Base-by-base conservation (phyloP, 2,329 filamentous ascomycete species). In the Juglanconis juglandina region DNA sequence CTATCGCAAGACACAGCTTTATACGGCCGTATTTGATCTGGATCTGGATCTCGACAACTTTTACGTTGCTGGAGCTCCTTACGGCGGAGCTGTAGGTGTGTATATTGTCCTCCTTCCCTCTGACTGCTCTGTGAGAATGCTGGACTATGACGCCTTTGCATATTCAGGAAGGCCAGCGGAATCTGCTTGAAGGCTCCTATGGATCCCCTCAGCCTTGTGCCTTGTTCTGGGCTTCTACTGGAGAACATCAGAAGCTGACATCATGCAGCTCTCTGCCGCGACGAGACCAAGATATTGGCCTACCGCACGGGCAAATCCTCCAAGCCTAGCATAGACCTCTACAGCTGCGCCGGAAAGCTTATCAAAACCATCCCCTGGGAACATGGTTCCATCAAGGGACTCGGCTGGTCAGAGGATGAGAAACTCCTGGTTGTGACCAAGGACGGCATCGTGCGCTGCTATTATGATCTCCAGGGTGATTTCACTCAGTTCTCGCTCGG, bases 391-490 rank as follows among this genome's bases (percentile, higher is more conserved):
- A 91, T 99, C 70, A 90, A 88, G 73, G 92, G 91, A 2, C 81
- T 99, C 24, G 95, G 95, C 39, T 99, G 95, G 95, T 96, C 93
- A 24, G 94, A 96, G 69, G 92, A 97, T 66, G 95, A 99, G 79
- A 89, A 90, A 71, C 82, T 99, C 51, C 79, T 99, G 4, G 89
- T 97, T 0, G 87, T 98, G 55, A 91, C 92, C 9, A 85, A 90
- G 56, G 94, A 99, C 70, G 95, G 95, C 32, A 94, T 87, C 1
- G 94, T 98, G 48, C 84, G 93, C 62, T 95, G 92, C 73, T 97
- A 93, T 71, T 87, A 92, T 72, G 91, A 95, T 69, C 78, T 99
- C n/a, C 90, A 96, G 72, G 91, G 90, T 64, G 94, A 98, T 71
- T 99, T 99, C 71, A 91, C 89, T 14, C 93, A 96, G 61, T 99